Evolutionary conservation across 225 moss, liverwort and hornwort species (phyloP), one percentile per base, ranked within the genome.

Genomic region (Straminergon stramineum): DNA sequence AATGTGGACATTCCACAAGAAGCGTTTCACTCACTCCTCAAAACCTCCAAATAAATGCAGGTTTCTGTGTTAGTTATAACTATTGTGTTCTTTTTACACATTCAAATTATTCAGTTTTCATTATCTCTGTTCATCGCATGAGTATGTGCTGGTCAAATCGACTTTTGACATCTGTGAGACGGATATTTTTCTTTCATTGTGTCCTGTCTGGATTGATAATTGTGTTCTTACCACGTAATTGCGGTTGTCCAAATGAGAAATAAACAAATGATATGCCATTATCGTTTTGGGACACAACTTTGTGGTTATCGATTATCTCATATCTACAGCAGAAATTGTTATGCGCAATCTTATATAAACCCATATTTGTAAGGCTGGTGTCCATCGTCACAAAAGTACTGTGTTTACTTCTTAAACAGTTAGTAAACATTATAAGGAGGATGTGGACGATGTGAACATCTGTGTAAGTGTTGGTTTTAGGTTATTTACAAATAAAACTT

Each of bases 1-100:
- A 95, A 95, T 87, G 98, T 98, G 83, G 96, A 97, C 60, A 98
- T 98, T 80, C 98, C 98, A 80, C 98, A 98, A 88, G 98, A 98
- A 91, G 98, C 98, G 63, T 96, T 98, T 76, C 97, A 98, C 83
- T 93, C 98, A 21, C 77, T 98, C 37, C 92, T 98, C 15, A 94
- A 92, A 87, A 93, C 92, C 68, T 90, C 91, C 84, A 91, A 90
- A 80, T 90, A 93, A 84, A 52, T 88, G 34, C 79, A 76, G 62
- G 62, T 39, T 65, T 74, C 35, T 63, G 69, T 84, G 74, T 79
- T 68, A 26, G 43, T 5, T 23, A 63, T 23, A 51, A 79, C 67
- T 81, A 75, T 56, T 70, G 45, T 85, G 58, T 90, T 62, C 67
- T 45, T n/a, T 60, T 10, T 58, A 84, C 62, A 39, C 51, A 75